Percentiles rank a stretch among this genome's conserved stretches.
Conservation (phyloP, 1,284 basidiomycete genomes). For the Malassezia sp. region DNA sequence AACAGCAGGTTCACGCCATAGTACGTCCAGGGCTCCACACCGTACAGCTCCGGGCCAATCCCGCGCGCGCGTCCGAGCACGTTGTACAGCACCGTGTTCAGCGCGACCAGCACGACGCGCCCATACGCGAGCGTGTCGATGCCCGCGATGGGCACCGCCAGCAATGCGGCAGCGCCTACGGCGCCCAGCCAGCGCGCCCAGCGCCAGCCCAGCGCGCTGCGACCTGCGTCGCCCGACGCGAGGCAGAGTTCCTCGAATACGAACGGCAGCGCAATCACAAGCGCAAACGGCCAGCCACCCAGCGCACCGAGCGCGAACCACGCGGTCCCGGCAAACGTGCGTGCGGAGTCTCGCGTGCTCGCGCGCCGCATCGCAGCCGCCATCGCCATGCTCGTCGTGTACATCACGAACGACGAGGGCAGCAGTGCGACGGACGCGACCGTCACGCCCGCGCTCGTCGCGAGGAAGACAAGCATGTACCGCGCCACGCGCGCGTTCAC, state of each 20-base stretch:
- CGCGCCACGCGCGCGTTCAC: constrained; percentile 80
- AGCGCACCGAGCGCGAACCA: constrained; percentile 72
- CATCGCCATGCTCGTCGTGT: constrained; percentile 69
- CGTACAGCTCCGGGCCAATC: constrained; percentile 76
- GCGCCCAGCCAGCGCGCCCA: constrained; percentile 57
- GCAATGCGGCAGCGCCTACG: constrained; percentile 56
- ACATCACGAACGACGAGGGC: constrained; percentile 94
- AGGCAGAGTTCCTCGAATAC: constrained; percentile 80
- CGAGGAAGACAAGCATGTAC: constrained; percentile 74
- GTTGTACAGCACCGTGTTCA: constrained; percentile 92
- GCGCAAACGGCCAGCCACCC: constrained; percentile 89
- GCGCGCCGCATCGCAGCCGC: constrained; percentile 65
- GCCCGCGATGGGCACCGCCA: constrained; percentile 51
- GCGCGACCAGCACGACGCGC: constrained; percentile 63
- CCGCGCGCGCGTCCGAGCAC: constrained; percentile 58
- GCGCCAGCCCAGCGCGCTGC: constrained; percentile 45
- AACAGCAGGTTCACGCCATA: constrained; percentile 55
- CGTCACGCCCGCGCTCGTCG: constrained; percentile 86
- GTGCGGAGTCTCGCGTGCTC: constrained; percentile 13
- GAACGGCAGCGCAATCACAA: constrained; percentile 75
- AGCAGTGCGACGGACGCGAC: constrained; percentile 57
- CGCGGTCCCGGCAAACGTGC: constrained; percentile 54
- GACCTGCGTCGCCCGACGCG: constrained; percentile 52
- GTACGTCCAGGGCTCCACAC: constrained; percentile 65
- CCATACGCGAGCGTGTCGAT: constrained; percentile 78